Evolutionary conservation across 2,329 filamentous ascomycete genomes (phyloP).

Genomic region (Alternaria postmessia): DNA sequence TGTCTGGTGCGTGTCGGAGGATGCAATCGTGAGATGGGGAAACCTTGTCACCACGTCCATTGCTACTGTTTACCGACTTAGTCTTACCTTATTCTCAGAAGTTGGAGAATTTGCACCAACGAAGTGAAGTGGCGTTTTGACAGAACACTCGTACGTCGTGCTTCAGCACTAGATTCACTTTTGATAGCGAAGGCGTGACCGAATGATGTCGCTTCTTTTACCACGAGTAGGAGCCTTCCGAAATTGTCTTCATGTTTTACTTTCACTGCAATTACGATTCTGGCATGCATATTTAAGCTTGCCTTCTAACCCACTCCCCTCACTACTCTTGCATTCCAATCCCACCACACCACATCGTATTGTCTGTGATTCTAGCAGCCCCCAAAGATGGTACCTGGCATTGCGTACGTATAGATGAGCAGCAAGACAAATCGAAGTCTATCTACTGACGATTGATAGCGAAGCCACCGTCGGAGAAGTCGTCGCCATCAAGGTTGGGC

Average conservation of each 20-base stretch:
- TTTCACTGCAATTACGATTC: neutral
- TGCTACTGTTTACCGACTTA: too few species aligned
- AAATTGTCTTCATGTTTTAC: neutral
- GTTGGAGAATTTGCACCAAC: neutral
- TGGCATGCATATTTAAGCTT: neutral
- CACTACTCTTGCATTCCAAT: neutral
- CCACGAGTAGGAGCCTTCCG: neutral
- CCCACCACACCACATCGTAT: neutral
- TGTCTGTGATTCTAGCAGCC: accelerated
- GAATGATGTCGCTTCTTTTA: accelerated
- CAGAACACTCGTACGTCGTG: too few species aligned
- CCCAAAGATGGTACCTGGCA: accelerated
- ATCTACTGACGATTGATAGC: too few species aligned
- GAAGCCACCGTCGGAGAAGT: neutral
- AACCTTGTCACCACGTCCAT: too few species aligned
- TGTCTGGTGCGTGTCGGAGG: too few species aligned
- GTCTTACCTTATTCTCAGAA: too few species aligned
- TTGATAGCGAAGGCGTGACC: neutral
- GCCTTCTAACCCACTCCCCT: neutral
- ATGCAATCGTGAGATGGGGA: too few species aligned
- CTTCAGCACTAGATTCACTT: neutral
- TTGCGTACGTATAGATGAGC: neutral
- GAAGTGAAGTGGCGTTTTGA: neutral
- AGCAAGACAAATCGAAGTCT: neutral
- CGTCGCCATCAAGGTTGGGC: neutral